phyloP scores from a whole-genome alignment of 148 eudicot species.

The Salicornia ramosissima region DNA sequence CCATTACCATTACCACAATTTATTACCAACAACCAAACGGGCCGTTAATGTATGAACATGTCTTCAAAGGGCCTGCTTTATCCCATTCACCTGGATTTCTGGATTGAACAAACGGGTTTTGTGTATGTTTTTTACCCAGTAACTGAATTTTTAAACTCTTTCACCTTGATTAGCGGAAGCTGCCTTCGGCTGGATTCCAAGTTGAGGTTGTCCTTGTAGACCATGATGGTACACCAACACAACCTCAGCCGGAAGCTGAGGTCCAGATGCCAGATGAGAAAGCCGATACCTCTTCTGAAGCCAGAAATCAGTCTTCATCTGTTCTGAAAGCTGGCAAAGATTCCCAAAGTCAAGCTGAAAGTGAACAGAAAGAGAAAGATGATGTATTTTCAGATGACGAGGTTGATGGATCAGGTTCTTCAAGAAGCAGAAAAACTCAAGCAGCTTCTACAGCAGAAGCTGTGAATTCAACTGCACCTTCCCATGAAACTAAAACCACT shows the following conservation, averaged over 20 bases:
- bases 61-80: not conserved
- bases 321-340: slow-evolving; percentile 33
- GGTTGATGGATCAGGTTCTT: slow-evolving; percentile 45
- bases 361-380: slow-evolving; percentile 44
- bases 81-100: not conserved
- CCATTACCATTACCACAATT: too few relatives aligned
- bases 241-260: slow-evolving; percentile 36
- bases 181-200: slow-evolving; percentile 96
- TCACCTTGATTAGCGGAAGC: slow-evolving; percentile 56
- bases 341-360: slow-evolving; percentile 27
- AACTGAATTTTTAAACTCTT: slow-evolving; percentile 2
- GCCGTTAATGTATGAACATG: not conserved
- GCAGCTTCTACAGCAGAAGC: slow-evolving; percentile 32
- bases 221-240: slow-evolving; percentile 43
- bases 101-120: not conserved
- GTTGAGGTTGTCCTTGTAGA: slow-evolving; percentile 93
- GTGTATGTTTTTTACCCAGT: not conserved
- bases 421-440: slow-evolving; percentile 36
- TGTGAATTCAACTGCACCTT: slow-evolving; percentile 25
- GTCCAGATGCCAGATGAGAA: slow-evolving; percentile 38
- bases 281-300: slow-evolving; percentile 31
- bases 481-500: slow-evolving; percentile 29
- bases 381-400: slow-evolving; percentile 88
- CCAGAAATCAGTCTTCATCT: slow-evolving; percentile 30
- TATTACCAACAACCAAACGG: too few relatives aligned